Percentiles rank a stretch among this genome's conserved stretches.
phyloP scores from a whole-genome alignment of 257 asterid species.

The Nicotiana sylvestris region DNA sequence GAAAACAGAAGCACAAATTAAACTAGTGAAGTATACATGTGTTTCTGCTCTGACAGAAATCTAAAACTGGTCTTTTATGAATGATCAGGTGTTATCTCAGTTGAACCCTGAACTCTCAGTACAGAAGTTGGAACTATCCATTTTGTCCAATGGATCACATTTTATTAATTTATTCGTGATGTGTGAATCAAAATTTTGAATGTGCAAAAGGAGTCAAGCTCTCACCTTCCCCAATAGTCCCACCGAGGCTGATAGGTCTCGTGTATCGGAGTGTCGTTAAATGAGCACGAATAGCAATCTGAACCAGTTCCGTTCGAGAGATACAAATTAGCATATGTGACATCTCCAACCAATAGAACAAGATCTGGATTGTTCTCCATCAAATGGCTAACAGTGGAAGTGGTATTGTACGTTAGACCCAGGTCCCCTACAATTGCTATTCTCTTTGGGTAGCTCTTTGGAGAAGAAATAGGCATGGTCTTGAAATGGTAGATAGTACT shows the following conservation, averaged over 20 bases:
- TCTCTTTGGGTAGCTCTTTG: constrained; percentile 54
- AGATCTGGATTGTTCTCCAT: constrained; percentile 66
- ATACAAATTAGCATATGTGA: constrained; percentile 76
- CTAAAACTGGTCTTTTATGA: not conserved
- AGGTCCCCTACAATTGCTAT: constrained; percentile 86
- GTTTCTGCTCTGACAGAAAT: not conserved
- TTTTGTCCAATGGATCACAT: not conserved
- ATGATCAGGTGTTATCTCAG: not conserved
- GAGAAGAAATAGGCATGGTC: constrained; percentile 73
- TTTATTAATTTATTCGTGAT: not conserved
- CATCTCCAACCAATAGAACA: constrained; percentile 76
- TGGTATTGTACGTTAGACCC: constrained; percentile 91
- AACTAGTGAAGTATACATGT: not conserved
- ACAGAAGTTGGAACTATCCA: not conserved
- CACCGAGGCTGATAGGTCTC: constrained; percentile 99
- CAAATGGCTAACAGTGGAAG: constrained; percentile 75
- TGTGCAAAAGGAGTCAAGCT: not conserved
- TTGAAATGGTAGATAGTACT: constrained; percentile 57
- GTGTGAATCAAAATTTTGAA: not conserved
- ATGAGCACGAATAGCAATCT: constrained; percentile 89
- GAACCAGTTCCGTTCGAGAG: constrained; percentile 87
- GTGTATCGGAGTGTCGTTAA: constrained; percentile 73
- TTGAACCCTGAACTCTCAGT: not conserved
- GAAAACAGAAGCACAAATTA: not conserved
- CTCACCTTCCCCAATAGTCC: constrained; percentile 99